Conservation (phyloP, 2,329 filamentous ascomycete species). For the Fusarium multiceps region DNA sequence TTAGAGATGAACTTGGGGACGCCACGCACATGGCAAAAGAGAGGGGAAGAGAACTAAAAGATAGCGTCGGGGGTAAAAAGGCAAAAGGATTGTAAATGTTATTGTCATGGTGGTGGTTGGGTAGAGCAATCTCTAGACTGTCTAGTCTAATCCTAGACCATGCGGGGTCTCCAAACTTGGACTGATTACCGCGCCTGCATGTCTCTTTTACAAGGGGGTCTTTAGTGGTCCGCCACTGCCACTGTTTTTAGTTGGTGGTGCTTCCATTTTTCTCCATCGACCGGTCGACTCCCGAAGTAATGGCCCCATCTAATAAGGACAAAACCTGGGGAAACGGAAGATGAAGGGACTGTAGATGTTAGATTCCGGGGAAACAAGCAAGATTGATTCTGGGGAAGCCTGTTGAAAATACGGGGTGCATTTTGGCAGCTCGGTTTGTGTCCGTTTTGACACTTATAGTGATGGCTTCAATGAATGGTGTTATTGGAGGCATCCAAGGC, state of each 20-base stretch:
- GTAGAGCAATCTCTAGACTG: conserved; percentile 12
- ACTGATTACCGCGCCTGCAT: conserved; percentile 35
- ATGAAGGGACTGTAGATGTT: conserved; percentile 17
- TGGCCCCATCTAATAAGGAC: conserved; percentile 14
- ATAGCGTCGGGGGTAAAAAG: conserved; percentile 12
- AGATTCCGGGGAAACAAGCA: conserved; percentile 34
- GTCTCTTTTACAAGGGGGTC: conserved; percentile 4
- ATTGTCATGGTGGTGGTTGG: conserved; percentile 17
- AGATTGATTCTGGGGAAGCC: conserved; percentile 40
- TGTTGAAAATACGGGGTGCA: conserved; percentile 19
- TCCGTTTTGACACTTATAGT: background rate
- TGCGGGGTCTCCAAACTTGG: conserved; percentile 32
- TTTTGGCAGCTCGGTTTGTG: conserved; percentile 2
- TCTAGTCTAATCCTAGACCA: conserved; percentile 9
- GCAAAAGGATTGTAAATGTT: conserved; percentile 2
- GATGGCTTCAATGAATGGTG: conserved; percentile 5
- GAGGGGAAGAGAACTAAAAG: conserved; percentile 6
- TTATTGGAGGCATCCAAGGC: conserved; percentile 1
- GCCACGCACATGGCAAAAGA: conserved; percentile 46
- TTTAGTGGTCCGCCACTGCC: conserved; percentile 20
- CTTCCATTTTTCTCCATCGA: conserved; percentile 27
- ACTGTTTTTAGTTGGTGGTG: conserved; percentile 13
- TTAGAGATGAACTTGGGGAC: conserved; percentile 17
- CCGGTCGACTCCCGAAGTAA: conserved; percentile 32
- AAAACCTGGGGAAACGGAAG: conserved; percentile 19